These are phyloP conservation scores for Isochrysis galbana DNA, from an alignment of 78 protist genomes.

Conservation along the genomic window DNA sequence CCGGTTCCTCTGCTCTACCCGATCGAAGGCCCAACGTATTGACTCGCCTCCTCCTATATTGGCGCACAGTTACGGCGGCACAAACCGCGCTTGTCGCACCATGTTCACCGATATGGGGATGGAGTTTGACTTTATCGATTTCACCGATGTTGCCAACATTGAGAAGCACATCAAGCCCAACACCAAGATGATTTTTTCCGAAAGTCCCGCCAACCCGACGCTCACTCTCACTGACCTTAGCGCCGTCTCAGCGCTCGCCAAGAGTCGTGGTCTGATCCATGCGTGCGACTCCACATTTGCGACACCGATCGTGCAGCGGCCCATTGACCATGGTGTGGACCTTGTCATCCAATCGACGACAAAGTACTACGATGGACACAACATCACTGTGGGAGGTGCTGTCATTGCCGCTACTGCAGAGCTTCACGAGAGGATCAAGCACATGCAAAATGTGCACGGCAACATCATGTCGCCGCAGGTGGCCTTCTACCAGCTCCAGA, in stretches of 20 bases:
- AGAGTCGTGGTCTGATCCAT: conserved; percentile 12
- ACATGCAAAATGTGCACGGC: conserved; percentile 50
- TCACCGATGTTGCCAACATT: conserved; percentile 38
- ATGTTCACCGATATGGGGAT: conserved; percentile 56
- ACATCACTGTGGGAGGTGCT: conserved; percentile 58
- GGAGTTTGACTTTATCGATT: conserved; percentile 45
- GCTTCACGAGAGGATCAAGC: conserved; percentile 5
- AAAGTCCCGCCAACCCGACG: conserved; percentile 78
- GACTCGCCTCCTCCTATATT: too few species aligned
- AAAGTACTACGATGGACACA: conserved; percentile 66
- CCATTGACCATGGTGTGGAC: conserved; percentile 65
- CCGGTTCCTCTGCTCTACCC: too few species aligned
- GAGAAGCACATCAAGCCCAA: conserved; percentile 53
- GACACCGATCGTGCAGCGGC: conserved; percentile 51
- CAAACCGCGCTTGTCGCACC: conserved; percentile 44
- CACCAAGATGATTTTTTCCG: conserved; percentile 76
- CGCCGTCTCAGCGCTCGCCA: conserved; percentile 56
- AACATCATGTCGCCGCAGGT: conserved; percentile 41
- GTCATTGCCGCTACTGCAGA: conserved; percentile 11
- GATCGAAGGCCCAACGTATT: too few species aligned
- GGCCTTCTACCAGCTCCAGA: conserved; percentile 56
- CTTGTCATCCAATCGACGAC: conserved; percentile 63
- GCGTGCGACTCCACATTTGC: conserved; percentile 77
- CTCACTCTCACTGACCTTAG: conserved; percentile 58
- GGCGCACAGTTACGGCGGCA: conserved; percentile 85